Base-by-base conservation (phyloP, 106 monocot species). In the Alisma plantagoaquatica region DNA sequence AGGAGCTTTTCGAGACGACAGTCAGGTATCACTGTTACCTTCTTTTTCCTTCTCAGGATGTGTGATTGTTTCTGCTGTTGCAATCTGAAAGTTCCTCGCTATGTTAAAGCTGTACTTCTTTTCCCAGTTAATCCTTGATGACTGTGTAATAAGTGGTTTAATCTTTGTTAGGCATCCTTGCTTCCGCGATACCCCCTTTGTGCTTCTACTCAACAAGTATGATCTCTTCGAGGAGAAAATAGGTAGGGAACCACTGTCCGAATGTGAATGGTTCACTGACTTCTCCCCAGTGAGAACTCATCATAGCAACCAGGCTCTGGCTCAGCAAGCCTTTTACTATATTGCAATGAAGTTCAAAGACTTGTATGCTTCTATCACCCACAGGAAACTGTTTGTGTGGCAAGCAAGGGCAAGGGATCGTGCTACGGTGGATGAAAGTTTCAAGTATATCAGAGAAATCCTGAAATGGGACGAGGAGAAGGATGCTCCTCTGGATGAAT, bases 211-310 rank as follows among this genome's bases (percentile, higher is more conserved):
- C n/a, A n/a, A n/a, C n/a, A n/a, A 91, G 58, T 91, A 80, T 17
- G 90, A 91, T 32, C 57, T 77, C 10, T 84, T 91, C 15, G 90
- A 91, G 70, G 80, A 84, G 66, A 91, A 91, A 43, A 77, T 91
- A 20, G 51, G 30, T 46, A 56, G 59, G 0, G 61, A 56, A 3
- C 74, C 68, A 1, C 45, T 91, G 15, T 66, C 77, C 0, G 20
- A 53, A 0, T 91, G 90, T 20, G 84, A 91, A 43, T 91, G 90
- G 90, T 75, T 91, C 69, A 42, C 52, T 1, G 90, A 84, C 33
- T 91, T 91, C 74, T 69, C 25, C 31, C 90, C 90, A 0, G 52
- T 91, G 29, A 55, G 71, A 54, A 74, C 80, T 1, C 63, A 29
- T 14, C n/a, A 59, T 47, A 84, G 72, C 79, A 79, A 71, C 58